Conservation (phyloP, 768 basidiomycete genomes). For the Boletus speciosus region DNA sequence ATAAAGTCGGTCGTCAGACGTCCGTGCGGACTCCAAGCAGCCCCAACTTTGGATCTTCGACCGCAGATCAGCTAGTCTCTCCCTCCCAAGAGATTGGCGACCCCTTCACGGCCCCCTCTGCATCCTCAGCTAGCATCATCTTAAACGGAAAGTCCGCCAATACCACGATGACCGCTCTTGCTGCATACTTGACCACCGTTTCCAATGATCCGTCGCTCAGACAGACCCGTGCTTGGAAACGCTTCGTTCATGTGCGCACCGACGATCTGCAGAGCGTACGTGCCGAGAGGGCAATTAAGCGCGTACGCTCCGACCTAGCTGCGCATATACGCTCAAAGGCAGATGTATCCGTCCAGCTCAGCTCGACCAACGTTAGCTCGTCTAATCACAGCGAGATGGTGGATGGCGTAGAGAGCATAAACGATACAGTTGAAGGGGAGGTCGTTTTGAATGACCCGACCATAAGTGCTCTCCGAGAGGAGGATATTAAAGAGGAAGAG, state of each 20-base stretch:
- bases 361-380: conserved; percentile 28
- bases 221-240: conserved; percentile 70
- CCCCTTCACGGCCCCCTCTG: conserved; percentile 51
- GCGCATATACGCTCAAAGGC: conserved; percentile 52
- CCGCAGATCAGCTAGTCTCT: conserved; percentile 37
- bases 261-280: conserved; percentile 88
- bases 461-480: conserved; percentile 17
- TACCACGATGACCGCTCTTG: conserved; percentile 61
- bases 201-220: conserved; percentile 66
- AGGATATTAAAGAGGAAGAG: conserved; percentile 26
- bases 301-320: conserved; percentile 80
- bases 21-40: conserved; percentile 33
- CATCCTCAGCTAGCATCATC: conserved; percentile 23
- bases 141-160: conserved; percentile 34
- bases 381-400: conserved; percentile 32
- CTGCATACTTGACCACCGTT: conserved; percentile 75
- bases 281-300: conserved; percentile 84
- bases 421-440: conserved; percentile 25
- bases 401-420: conserved; percentile 31
- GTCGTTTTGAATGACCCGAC: conserved; percentile 12
- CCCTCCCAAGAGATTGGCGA: conserved; percentile 58
- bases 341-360: conserved; percentile 22
- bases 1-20: conserved; percentile 45
- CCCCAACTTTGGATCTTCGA: conserved; percentile 33
- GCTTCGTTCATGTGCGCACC: conserved; percentile 79